Base-by-base conservation (phyloP, 257 asterid genomes). In the Nicotiana noctiflora region DNA sequence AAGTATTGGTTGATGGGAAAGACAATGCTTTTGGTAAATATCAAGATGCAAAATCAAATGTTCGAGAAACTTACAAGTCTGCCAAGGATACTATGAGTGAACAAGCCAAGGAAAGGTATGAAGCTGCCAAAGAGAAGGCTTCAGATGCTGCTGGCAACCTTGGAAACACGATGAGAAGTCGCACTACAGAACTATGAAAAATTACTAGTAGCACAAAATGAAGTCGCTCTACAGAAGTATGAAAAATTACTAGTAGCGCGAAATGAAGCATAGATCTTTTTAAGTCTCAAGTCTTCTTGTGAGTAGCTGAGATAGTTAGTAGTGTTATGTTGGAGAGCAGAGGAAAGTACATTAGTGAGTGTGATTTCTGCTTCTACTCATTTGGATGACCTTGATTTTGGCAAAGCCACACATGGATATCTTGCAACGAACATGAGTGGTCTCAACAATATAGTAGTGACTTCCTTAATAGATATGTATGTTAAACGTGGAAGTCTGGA, bases 111-210 rank as follows among this genome's bases (percentile, higher is more conserved):
- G 78, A 70, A 5, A 83, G 34, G 15, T 88, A 87, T 49, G 94
- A 88, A 56, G 87, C 84, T 11, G 91, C 96, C 0, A 93, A 90
- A 72, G 90, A 92, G 84, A 87, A 75, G 85, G 89, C 86, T 27
- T 87, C 94, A 17, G 65, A 90, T 40, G 89, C 91, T 19, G 68
- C 91, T 0, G 91, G 89, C 13, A 80, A 88, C 29, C 14, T 89
- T 1, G 92, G 93, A 37, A 89, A 79, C 11, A 81, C 14, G 31
- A 78, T 80, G 88, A 86, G 87, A 80, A 55, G 56, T 4, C 80
- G 5, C 15, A 63, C 60, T 13, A 82, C 82, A 7, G 91, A 86
- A 61, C 77, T 82, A 51, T 86, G 85, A 90, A 59, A 55, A 29
- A 31, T 18, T 25, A 29, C 18, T 12, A 13, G 55, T 2, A 51